Conservation (phyloP, 148 eudicot species). For the Fagopyrum tataricum region DNA sequence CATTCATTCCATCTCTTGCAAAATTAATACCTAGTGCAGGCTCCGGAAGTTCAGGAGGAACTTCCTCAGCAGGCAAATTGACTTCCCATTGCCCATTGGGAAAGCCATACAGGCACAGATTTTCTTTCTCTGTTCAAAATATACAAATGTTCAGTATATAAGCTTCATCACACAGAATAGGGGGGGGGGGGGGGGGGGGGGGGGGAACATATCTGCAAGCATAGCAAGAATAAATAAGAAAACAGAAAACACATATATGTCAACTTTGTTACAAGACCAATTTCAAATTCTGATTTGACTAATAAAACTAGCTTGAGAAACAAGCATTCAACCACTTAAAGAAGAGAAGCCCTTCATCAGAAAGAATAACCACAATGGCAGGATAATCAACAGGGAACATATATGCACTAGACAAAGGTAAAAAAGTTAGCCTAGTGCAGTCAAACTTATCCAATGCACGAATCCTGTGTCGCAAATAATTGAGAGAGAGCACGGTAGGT, state of each 20-base stretch:
- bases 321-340: not conserved
- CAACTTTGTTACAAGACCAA: not conserved
- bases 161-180: conserved; percentile 3
- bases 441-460: not conserved
- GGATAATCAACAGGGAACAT: not conserved
- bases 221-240: not conserved
- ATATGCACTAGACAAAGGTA: not conserved
- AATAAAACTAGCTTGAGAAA: not conserved
- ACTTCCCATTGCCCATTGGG: conserved; percentile 78
- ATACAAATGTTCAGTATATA: not conserved
- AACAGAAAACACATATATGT: not conserved
- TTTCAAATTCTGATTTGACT: not conserved
- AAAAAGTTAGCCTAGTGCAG: not conserved
- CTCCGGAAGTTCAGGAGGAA: conserved; percentile 74
- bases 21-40: conserved; percentile 78
- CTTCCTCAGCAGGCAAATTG: conserved; percentile 71
- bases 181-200: too few species aligned
- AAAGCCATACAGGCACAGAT: conserved; percentile 65
- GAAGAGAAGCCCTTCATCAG: not conserved
- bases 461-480: not conserved
- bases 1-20: conserved; percentile 73
- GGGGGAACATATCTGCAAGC: not conserved
- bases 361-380: not conserved
- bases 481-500: not conserved
- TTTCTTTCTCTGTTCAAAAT: conserved; percentile 50